phyloP scores from a whole-genome alignment of 306 rosid species.

The Leucaena leucocephala region DNA sequence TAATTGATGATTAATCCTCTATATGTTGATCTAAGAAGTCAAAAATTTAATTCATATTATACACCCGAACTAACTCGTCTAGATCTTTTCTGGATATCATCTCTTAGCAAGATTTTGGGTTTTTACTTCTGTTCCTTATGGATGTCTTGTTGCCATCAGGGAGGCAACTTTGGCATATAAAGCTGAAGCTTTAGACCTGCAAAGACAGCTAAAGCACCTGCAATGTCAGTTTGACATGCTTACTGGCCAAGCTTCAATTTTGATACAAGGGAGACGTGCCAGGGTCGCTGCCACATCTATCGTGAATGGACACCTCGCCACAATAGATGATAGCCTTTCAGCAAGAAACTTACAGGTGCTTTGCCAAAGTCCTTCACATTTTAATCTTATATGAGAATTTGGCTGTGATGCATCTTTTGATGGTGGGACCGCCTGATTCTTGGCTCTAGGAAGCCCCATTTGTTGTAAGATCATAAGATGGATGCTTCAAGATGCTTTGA shows the following conservation, averaged over 20 bases:
- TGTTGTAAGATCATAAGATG: neutral
- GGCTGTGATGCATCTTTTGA: neutral
- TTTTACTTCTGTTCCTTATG: conserved; percentile 4
- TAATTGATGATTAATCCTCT: conserved; percentile 9
- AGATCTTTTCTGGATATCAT: neutral
- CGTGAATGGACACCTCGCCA: conserved; percentile 83
- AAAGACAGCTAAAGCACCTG: conserved; percentile 69
- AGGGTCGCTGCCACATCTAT: conserved; percentile 92
- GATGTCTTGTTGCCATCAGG: conserved; percentile 46
- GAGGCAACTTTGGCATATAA: conserved; percentile 77
- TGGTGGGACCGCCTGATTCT: neutral
- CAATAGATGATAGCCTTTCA: conserved; percentile 79
- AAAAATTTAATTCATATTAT: neutral
- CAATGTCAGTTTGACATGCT: conserved; percentile 90
- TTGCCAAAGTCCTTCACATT: neutral
- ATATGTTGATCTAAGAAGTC: neutral
- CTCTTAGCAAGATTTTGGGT: neutral
- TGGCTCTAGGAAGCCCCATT: neutral
- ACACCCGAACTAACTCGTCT: neutral
- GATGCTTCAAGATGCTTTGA: conserved; percentile 15
- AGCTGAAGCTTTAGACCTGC: conserved; percentile 79
- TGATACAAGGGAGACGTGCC: conserved; percentile 91
- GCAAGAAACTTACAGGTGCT: conserved; percentile 86
- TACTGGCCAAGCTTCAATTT: conserved; percentile 71
- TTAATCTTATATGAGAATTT: neutral